Evolutionary conservation across 108 stramenopile genomes (phyloP), one percentile per base, ranked within the genome.

Genomic region (Cyclotella distinguenda): DNA sequence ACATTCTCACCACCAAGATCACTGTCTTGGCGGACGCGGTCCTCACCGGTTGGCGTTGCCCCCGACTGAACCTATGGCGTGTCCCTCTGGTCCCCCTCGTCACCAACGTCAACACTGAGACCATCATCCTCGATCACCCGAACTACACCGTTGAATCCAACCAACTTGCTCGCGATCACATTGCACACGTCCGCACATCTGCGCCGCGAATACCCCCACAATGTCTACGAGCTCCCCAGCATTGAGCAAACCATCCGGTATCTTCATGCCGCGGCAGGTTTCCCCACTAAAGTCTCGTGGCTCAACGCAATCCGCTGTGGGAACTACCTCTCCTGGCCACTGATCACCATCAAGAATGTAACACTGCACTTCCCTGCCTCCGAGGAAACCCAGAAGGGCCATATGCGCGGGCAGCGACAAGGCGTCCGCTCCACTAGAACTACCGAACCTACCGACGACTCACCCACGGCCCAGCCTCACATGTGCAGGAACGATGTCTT

Each of bases 341-440:
- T 15, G 9, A 13, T 53, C 33, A 66, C 27, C 18, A 23, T 54
- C 18, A 30, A 7, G n/a, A 51, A 50, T 36, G 52, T 66, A 51
- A n/a, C n/a, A 8, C 31, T 54, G 36, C 39, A 40, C 33, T 54
- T 66, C 0, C 52, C 33, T 25, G 36, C 53, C 10, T 66, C 64
- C 19, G 53, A 54, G 25, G 64, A 52, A 33, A 66, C 50, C 16
- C 53, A 52, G 42, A 32, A 54, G n/a, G 64, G 64, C 10, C 64
- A 66, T 30, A 44, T 61, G 45, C 21, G 11, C n/a, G 13, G 16
- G n/a, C 40, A 4, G 16, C 40, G 16, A 2, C 40, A 5, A 42
- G 40, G n/a, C n/a, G n/a, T n/a, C n/a, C n/a, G n/a, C n/a, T n/a
- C n/a, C n/a, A n/a, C n/a, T n/a, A n/a, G n/a, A n/a, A n/a, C n/a